Percentiles rank a stretch among this genome's conserved stretches.
These are phyloP conservation scores for Ascochyta rabiei DNA, from an alignment of 2,329 filamentous ascomycete genomes.

Conservation along the genomic window DNA sequence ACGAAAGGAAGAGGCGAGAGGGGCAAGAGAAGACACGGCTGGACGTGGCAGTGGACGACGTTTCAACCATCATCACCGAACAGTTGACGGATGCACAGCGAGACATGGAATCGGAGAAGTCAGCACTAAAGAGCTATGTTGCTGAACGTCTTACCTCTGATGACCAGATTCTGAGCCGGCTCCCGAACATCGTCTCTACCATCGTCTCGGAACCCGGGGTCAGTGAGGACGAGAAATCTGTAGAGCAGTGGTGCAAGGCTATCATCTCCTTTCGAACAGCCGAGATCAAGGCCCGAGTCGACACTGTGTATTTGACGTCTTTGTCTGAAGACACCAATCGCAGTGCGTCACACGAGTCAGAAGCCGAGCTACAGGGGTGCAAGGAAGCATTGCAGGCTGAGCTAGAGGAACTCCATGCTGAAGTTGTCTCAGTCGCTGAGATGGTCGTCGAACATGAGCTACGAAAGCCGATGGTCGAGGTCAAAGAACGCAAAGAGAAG, in stretches of 20 bases:
- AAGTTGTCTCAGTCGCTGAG: constrained; percentile 71
- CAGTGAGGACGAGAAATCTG: constrained; percentile 58
- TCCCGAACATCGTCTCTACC: constrained; percentile 70
- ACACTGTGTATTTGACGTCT: constrained; percentile 61
- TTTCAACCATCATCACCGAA: constrained; percentile 36
- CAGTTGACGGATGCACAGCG: constrained; percentile 53
- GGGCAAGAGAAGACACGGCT: constrained; percentile 51
- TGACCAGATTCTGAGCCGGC: constrained; percentile 67
- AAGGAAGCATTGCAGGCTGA: constrained; percentile 65
- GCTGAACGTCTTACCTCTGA: constrained; percentile 63
- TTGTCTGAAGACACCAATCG: constrained; percentile 16
- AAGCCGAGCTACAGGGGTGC: constrained; percentile 57
- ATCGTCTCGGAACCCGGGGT: constrained; percentile 57
- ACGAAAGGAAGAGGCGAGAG: constrained; percentile 47
- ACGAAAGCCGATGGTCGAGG: constrained; percentile 63
- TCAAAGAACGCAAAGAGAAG: constrained; percentile 44
- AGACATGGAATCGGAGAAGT: constrained; percentile 55
- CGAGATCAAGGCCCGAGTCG: constrained; percentile 51
- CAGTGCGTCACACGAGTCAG: constrained; percentile 16
- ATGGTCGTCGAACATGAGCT: constrained; percentile 74
- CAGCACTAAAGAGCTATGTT: constrained; percentile 57
- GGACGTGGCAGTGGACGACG: constrained; percentile 47
- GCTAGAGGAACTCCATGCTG: constrained; percentile 71
- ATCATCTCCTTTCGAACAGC: constrained; percentile 49
- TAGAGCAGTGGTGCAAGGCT: constrained; percentile 61